Conservation (phyloP, 1,284 basidiomycete species). For the Ganoderma boninense region DNA sequence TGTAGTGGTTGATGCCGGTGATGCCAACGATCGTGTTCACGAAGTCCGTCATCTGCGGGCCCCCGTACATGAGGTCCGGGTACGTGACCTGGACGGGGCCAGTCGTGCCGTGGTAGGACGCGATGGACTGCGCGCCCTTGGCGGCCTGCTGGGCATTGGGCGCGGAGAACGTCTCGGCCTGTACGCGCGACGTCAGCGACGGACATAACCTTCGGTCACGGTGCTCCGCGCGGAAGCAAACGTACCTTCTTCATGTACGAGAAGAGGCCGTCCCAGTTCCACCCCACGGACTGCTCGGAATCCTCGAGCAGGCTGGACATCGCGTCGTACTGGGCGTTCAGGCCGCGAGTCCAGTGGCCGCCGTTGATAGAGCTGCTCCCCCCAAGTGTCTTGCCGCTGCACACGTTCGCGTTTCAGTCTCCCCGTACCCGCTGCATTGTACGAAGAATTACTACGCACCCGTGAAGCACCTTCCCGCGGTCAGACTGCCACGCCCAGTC, state of each 20-base stretch:
- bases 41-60: slow-evolving; percentile 62
- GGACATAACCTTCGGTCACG: neutral
- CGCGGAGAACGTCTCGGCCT: slow-evolving; percentile 63
- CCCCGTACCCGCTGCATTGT: neutral
- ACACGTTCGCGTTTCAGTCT: neutral
- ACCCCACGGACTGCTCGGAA: slow-evolving; percentile 55
- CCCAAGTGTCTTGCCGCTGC: slow-evolving; percentile 57
- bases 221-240: neutral
- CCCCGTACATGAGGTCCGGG: slow-evolving; percentile 62
- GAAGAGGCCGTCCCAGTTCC: slow-evolving; percentile 65
- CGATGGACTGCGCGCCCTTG: slow-evolving; percentile 56
- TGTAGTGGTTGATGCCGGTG: slow-evolving; percentile 54
- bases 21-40: slow-evolving; percentile 54
- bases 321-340: slow-evolving; percentile 65
- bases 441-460: slow-evolving; percentile 44
- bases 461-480: slow-evolving; percentile 52
- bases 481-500: slow-evolving; percentile 61
- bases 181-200: neutral
- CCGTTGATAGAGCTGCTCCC: slow-evolving; percentile 70
- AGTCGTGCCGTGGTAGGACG: slow-evolving; percentile 57
- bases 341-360: slow-evolving; percentile 62
- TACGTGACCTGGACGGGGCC: slow-evolving; percentile 65
- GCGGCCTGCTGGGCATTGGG: slow-evolving; percentile 58
- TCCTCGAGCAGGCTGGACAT: slow-evolving; percentile 59
- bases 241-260: slow-evolving; percentile 56